Conservation (phyloP, 805 yeast genomes). For the Scheffersomyces ergatensis region DNA sequence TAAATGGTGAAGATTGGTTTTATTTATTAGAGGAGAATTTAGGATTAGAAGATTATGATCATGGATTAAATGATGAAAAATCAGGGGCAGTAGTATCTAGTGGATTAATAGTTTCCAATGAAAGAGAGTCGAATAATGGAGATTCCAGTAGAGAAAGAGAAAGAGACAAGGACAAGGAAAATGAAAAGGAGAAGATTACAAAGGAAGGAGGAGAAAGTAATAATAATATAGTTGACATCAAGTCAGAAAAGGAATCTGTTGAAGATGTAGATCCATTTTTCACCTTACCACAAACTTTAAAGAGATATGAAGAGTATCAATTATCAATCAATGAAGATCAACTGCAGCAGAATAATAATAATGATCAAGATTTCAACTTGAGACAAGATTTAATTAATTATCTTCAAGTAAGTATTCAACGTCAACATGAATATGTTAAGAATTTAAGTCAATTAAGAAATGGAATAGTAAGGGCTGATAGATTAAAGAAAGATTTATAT, state of each 20-base stretch:
- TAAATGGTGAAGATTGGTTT: conserved; percentile 84
- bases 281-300: conserved; percentile 54
- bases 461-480: conserved; percentile 75
- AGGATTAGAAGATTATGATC: conserved; percentile 69
- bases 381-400: conserved; percentile 53
- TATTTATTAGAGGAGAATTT: conserved; percentile 62
- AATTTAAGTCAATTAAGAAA: conserved; percentile 70
- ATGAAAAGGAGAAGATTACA: conserved; percentile 2
- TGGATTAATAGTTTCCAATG: background rate
- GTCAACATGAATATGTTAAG: conserved; percentile 78
- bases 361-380: conserved; percentile 46
- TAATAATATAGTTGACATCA: too few relatives aligned
- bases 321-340: conserved; percentile 7
- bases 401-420: conserved; percentile 43
- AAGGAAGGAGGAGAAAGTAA: conserved; percentile 7
- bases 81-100: conserved; percentile 6
- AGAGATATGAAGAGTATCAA: conserved; percentile 27
- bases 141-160: too few relatives aligned
- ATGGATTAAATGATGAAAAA: conserved; percentile 39
- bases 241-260: conserved; percentile 12
- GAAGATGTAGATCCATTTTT: conserved; percentile 37
- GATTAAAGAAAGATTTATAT: conserved; percentile 65
- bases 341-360: conserved; percentile 16
- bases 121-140: conserved; percentile 10
- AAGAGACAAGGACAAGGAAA: conserved; percentile 13